These are phyloP conservation scores for Aleurites moluccanus DNA, from an alignment of 441 rosid genomes.

Conservation along the genomic window DNA sequence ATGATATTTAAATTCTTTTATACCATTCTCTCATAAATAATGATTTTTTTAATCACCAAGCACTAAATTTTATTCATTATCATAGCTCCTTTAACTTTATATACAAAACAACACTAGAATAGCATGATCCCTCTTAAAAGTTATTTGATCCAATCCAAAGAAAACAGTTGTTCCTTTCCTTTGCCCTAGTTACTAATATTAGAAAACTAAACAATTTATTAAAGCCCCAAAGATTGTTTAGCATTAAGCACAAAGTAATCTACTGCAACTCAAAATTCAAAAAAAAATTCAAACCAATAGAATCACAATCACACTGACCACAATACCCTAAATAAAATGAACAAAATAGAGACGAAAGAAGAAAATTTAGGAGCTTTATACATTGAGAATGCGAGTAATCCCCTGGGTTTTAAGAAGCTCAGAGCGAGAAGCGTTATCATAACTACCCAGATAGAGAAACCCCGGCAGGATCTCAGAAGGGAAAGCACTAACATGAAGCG, in stretches of 20 bases:
- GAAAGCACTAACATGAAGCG: conserved; percentile 72
- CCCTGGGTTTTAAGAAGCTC: conserved; percentile 90
- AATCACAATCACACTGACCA: neutral
- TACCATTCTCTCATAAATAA: too few relatives aligned
- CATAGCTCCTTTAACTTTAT: neutral
- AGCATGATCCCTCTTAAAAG: neutral
- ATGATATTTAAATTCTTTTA: neutral
- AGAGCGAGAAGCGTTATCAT: conserved; percentile 96
- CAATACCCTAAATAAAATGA: neutral
- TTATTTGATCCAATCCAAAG: neutral
- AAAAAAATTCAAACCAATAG: neutral
- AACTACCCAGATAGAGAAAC: conserved; percentile 89
- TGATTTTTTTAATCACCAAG: neutral
- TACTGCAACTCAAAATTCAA: neutral
- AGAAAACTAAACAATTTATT: neutral
- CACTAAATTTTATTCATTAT: neutral
- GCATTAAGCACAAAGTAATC: neutral
- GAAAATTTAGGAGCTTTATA: conserved; percentile 26
- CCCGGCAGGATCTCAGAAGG: conserved; percentile 90
- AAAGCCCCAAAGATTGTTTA: too few relatives aligned
- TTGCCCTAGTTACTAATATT: neutral
- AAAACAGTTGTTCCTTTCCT: neutral
- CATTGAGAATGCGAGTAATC: conserved; percentile 87
- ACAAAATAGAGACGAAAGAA: neutral
- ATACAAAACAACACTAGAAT: too few relatives aligned